phyloP scores from a whole-genome alignment of 805 yeast species.

The Hanseniaspora vineae region DNA sequence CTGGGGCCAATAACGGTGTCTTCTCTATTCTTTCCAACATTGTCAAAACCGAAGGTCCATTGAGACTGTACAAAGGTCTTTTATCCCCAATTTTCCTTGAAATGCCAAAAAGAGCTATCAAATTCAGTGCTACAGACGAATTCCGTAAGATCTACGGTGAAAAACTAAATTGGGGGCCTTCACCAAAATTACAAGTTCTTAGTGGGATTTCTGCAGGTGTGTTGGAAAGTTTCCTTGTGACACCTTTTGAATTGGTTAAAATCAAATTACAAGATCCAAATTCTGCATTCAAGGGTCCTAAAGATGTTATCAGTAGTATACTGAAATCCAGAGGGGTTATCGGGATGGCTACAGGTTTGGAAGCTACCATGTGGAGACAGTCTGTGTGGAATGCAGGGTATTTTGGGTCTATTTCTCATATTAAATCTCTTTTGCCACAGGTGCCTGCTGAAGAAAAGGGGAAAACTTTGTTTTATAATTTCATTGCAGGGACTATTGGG shows the following conservation, averaged over 20 bases:
- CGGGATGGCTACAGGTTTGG: conserved; percentile 76
- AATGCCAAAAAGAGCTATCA: conserved; percentile 98
- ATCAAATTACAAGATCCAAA: conserved; percentile 86
- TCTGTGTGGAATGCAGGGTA: conserved; percentile 96
- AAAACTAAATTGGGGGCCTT: conserved; percentile 11
- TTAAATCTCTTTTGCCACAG: conserved; percentile 64
- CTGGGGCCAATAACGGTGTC: conserved; percentile 9
- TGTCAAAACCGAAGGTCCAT: conserved; percentile 71
- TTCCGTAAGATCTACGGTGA: conserved; percentile 70
- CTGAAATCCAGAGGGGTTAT: conserved; percentile 64
- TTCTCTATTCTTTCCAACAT: conserved; percentile 44
- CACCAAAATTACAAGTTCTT: conserved; percentile 58
- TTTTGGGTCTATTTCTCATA: conserved; percentile 89
- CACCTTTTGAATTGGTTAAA: conserved; percentile 92
- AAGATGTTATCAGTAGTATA: conserved; percentile 66
- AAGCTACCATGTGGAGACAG: conserved; percentile 96
- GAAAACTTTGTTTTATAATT: conserved; percentile 38
- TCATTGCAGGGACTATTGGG: conserved; percentile 89
- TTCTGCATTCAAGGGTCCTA: conserved; percentile 71
- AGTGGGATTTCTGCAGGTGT: conserved; percentile 99
- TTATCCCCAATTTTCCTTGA: conserved; percentile 95
- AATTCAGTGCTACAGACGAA: conserved; percentile 95
- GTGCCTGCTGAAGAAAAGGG: conserved; percentile 42
- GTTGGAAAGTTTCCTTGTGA: conserved; percentile 90
- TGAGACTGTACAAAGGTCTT: conserved; percentile 83